Percentiles rank a stretch among this genome's conserved stretches.
Evolutionary conservation across 2,329 filamentous ascomycete genomes (phyloP).

Genomic region (Hypoxylon sp.): DNA sequence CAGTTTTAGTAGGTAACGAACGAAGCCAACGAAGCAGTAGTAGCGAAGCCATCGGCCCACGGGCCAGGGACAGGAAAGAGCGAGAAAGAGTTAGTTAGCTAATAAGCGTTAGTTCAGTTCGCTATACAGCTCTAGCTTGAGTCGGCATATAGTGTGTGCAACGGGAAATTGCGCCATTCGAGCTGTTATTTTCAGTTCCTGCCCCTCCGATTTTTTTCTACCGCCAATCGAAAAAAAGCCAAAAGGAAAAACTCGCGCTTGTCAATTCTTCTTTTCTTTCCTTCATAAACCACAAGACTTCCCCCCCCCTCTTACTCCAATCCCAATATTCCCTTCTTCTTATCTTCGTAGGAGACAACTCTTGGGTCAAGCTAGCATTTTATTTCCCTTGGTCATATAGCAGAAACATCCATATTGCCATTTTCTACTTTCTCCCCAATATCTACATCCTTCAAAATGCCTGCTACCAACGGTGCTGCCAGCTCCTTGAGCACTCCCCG

Average conservation of each 20-base stretch:
- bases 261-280: conserved; percentile 17
- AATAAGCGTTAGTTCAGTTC: conserved; percentile 15
- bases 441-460: conserved; percentile 64
- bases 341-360: conserved; percentile 28
- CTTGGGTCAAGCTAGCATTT: conserved; percentile 26
- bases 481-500: conserved; percentile 55
- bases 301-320: conserved; percentile 15
- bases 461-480: conserved; percentile 59
- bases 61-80: conserved; percentile 25
- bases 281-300: conserved; percentile 29
- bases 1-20: no score
- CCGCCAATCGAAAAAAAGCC: conserved; percentile 17
- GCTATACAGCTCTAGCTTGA: conserved; percentile 11
- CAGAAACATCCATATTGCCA: no score
- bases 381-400: conserved; percentile 31
- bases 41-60: conserved; percentile 3
- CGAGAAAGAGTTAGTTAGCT: neutral
- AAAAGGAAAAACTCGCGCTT: conserved; percentile 29
- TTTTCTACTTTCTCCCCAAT: no score
- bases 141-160: conserved; percentile 33
- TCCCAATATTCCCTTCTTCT: conserved; percentile 13
- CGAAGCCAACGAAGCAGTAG: no score
- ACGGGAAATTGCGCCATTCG: conserved; percentile 34
- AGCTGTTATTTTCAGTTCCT: conserved; percentile 22
- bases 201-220: conserved; percentile 30